phyloP scores from a whole-genome alignment of 75 land plant genomes.

The Selaginella moellendorffii region DNA sequence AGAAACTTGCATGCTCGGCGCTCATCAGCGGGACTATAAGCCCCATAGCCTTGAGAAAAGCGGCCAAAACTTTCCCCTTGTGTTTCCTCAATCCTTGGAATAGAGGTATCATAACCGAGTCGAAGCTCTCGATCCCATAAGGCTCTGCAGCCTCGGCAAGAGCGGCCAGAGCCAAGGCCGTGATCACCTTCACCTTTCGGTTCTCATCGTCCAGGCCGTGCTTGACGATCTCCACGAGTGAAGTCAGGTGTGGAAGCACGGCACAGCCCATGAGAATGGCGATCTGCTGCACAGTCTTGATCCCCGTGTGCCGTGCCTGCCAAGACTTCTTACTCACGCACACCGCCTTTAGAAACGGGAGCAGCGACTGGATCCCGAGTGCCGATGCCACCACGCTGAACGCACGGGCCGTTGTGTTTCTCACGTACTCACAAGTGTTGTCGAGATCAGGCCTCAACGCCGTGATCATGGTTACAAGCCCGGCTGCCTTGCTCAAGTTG shows the following conservation, averaged over 20 bases:
- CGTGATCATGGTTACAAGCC: conserved; percentile 94
- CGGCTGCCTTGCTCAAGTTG: conserved; percentile 90
- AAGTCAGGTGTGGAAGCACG: conserved; percentile 80
- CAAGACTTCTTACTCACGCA: conserved; percentile 98
- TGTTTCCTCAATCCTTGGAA: conserved; percentile 96
- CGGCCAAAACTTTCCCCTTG: conserved; percentile 93
- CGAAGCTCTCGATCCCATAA: conserved; percentile 96
- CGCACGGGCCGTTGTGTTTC: conserved; percentile 95
- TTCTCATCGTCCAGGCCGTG: conserved; percentile 95
- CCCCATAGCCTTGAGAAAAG: conserved; percentile 91
- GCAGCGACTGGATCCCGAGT: conserved; percentile 74
- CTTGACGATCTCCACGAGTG: conserved; percentile 86
- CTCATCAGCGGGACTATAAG: conserved; percentile 97
- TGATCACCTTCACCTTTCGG: conserved; percentile 85
- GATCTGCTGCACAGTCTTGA: conserved; percentile 96
- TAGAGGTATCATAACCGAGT: conserved; percentile 91
- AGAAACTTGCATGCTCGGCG: conserved; percentile 87
- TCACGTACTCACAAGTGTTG: conserved; percentile 94
- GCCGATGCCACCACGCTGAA: conserved; percentile 99
- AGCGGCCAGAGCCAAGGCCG: conserved; percentile 88
- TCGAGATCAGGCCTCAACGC: conserved; percentile 99
- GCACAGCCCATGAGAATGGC: conserved; percentile 99
- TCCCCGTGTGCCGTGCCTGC: conserved; percentile 98
- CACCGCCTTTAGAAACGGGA: conserved; percentile 92
- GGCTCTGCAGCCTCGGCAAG: conserved; percentile 97